Conservation (phyloP, 345 rosid species). For the Lumnitzera littorea region DNA sequence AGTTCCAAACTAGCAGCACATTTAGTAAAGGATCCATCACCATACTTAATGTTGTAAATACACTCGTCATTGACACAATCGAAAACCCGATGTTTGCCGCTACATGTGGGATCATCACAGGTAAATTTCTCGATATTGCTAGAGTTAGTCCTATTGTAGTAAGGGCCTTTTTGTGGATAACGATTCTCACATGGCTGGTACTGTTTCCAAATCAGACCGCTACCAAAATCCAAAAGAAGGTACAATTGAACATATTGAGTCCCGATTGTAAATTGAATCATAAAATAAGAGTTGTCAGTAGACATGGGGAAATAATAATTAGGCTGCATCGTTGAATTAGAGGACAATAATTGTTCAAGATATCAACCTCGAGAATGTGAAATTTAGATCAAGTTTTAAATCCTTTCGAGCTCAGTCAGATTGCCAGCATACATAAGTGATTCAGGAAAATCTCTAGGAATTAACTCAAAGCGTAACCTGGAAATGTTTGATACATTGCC, state of each 20-base stretch:
- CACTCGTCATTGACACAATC: slow-evolving; percentile 10
- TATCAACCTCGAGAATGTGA: background rate
- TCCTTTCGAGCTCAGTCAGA: slow-evolving; percentile 11
- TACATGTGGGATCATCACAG: slow-evolving; percentile 13
- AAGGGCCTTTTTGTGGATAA: slow-evolving; percentile 4
- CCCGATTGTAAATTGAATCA: slow-evolving; percentile 4
- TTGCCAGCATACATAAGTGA: slow-evolving; percentile 20
- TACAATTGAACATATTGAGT: background rate
- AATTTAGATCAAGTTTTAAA: slow-evolving; percentile 1
- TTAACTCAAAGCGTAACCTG: slow-evolving; percentile 12
- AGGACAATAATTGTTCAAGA: background rate
- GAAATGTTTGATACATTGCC: background rate
- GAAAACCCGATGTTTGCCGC: background rate
- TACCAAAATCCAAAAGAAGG: slow-evolving; percentile 10
- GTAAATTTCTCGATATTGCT: slow-evolving; percentile 4
- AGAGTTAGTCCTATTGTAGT: slow-evolving; percentile 7
- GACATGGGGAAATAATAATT: background rate
- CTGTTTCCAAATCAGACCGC: slow-evolving; percentile 17
- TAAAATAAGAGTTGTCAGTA: background rate
- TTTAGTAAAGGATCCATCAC: background rate
- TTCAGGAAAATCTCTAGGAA: slow-evolving; percentile 15
- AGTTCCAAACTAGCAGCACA: slow-evolving; percentile 15
- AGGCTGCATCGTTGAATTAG: background rate
- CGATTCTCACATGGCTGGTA: slow-evolving; percentile 18
- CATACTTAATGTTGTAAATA: slow-evolving; percentile 1